A percentile compares a stretch with the other conserved stretches of the same genome.
Conservation (phyloP, 768 basidiomycete species). For the Lactarius evosmus region DNA sequence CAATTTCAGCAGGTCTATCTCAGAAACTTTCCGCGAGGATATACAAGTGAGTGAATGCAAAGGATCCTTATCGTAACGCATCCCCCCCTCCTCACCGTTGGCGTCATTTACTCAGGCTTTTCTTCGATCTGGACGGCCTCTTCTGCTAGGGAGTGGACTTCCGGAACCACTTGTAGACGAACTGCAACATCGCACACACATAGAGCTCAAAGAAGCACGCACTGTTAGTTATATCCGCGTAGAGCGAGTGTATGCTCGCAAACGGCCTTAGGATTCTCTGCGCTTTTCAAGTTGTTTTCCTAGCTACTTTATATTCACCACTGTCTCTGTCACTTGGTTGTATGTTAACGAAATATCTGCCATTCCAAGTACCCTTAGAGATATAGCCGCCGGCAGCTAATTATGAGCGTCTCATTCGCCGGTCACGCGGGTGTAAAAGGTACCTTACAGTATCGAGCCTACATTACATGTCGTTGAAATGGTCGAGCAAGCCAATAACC, state of each 20-base stretch:
- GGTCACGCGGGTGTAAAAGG: not conserved
- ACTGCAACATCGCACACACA: constrained; percentile 48
- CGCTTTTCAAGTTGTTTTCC: not conserved
- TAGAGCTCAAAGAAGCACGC: constrained; percentile 49
- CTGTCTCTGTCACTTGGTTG: constrained; percentile 1
- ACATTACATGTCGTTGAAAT: not conserved
- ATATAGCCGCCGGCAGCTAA: not conserved
- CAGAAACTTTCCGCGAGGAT: constrained; percentile 52
- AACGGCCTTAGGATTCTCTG: constrained; percentile 33
- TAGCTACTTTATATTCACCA: constrained; percentile 5
- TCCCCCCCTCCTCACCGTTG: constrained; percentile 6
- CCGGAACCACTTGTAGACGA: constrained; percentile 50
- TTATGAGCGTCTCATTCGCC: not conserved
- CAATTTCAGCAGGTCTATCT: constrained; percentile 9
- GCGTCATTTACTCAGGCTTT: constrained; percentile 47
- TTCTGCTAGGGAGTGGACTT: constrained; percentile 63
- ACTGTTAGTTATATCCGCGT: constrained; percentile 52
- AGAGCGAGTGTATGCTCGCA: constrained; percentile 60
- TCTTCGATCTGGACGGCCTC: constrained; percentile 59
- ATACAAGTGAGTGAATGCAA: constrained; percentile 41
- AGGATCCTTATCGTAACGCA: not conserved
- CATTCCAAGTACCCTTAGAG: not conserved
- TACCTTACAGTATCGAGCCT: not conserved
- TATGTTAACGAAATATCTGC: constrained; percentile 13
- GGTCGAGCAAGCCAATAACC: constrained; percentile 6